Conservation (phyloP, 208 protist genomes). For the Leishmania martiniquensis region DNA sequence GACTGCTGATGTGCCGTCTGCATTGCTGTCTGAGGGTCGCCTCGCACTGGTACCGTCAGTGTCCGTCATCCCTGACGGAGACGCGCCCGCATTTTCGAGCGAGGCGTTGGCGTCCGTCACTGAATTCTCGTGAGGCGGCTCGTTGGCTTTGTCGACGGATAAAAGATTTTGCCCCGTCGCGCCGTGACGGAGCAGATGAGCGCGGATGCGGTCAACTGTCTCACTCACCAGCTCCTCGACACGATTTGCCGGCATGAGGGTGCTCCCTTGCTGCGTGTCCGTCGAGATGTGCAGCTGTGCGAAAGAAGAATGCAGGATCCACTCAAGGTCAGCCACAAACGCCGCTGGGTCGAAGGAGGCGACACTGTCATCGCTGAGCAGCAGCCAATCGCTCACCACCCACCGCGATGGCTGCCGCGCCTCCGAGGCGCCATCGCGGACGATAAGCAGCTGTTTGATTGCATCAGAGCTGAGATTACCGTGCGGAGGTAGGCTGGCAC, state of each 20-base stretch:
- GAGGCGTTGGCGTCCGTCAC: background rate
- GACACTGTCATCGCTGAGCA: constrained; percentile 37
- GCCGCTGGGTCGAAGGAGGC: constrained; percentile 26
- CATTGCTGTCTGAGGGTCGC: background rate
- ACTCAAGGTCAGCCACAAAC: constrained; percentile 71
- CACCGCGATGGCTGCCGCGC: constrained; percentile 57
- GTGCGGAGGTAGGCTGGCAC: constrained; percentile 55
- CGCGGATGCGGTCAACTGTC: constrained; percentile 67
- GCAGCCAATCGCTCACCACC: constrained; percentile 85
- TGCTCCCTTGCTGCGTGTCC: constrained; percentile 30
- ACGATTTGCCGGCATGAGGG: constrained; percentile 38
- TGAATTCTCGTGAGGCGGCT: background rate
- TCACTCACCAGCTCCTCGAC: constrained; percentile 71
- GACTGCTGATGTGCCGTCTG: background rate
- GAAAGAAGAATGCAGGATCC: constrained; percentile 79
- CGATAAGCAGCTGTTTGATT: constrained; percentile 64
- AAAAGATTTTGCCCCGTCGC: background rate
- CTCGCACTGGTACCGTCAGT: background rate
- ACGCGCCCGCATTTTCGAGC: background rate
- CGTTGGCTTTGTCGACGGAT: background rate
- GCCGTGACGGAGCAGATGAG: constrained; percentile 21
- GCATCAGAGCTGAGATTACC: constrained; percentile 75
- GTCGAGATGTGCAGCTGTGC: constrained; percentile 73
- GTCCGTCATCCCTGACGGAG: background rate
- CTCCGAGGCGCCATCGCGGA: constrained; percentile 72